phyloP scores from a whole-genome alignment of 2,329 filamentous ascomycete genomes.

The Penicillium fuscoglaucum region DNA sequence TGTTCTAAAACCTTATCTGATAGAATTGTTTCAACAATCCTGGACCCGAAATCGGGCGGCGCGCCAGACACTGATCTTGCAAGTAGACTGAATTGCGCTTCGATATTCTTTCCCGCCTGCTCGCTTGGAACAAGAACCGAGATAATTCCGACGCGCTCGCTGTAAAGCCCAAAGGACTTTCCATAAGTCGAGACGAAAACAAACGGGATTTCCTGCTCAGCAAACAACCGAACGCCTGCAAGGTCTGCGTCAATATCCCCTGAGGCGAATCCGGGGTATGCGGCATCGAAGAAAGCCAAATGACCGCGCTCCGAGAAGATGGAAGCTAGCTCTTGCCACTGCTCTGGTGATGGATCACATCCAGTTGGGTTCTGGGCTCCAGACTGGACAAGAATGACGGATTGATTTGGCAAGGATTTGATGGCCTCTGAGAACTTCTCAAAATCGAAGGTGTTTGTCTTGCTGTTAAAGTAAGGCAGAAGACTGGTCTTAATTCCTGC shows the following conservation, averaged over 20 bases:
- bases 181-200: slow-evolving; percentile 17
- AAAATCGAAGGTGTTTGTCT: slow-evolving; percentile 18
- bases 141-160: slow-evolving; percentile 17
- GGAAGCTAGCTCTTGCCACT: slow-evolving; percentile 12
- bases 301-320: slow-evolving; percentile 14
- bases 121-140: slow-evolving; percentile 11
- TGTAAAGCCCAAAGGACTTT: slow-evolving; percentile 18
- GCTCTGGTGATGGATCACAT: slow-evolving; percentile 14
- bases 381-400: slow-evolving; percentile 17
- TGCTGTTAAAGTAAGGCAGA: slow-evolving; percentile 13
- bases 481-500: slow-evolving; percentile 13
- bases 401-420: slow-evolving; percentile 11
- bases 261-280: slow-evolving; percentile 18
- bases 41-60: slow-evolving; percentile 17
- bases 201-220: slow-evolving; percentile 14
- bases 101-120: slow-evolving; percentile 9
- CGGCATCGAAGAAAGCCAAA: slow-evolving; percentile 19
- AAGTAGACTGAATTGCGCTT: slow-evolving; percentile 8
- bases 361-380: slow-evolving; percentile 20
- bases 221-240: slow-evolving; percentile 13
- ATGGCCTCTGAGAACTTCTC: slow-evolving; percentile 3
- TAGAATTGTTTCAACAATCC: slow-evolving; percentile 12
- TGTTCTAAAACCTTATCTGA: slow-evolving; percentile 8
- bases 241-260: slow-evolving; percentile 17
- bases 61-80: slow-evolving; percentile 14